phyloP scores from a whole-genome alignment of 805 yeast genomes.

The Kurtzmaniella fragi region DNA sequence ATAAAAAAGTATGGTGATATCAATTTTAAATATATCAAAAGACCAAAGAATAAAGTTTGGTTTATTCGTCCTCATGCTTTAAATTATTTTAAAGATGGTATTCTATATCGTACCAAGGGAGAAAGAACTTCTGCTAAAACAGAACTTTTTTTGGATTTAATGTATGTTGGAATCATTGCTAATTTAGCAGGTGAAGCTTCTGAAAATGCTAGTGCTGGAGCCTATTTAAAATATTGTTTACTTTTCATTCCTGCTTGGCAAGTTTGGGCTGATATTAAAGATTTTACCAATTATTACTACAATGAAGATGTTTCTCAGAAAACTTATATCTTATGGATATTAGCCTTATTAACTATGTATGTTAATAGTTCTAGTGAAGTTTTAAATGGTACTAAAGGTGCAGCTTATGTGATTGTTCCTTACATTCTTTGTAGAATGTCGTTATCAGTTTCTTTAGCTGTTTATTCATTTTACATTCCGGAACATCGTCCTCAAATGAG shows the following conservation, averaged over 20 bases:
- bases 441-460: conserved; percentile 21
- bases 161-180: conserved; percentile 61
- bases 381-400: conserved; percentile 29
- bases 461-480: conserved; percentile 43
- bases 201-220: conserved; percentile 43
- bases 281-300: conserved; percentile 59
- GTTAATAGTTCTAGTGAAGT: conserved; percentile 44
- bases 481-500: conserved; percentile 51
- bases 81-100: conserved; percentile 56
- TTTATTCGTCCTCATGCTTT: conserved; percentile 53
- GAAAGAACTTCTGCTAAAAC: conserved; percentile 49
- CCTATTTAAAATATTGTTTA: conserved; percentile 44
- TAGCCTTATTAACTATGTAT: conserved; percentile 44
- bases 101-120: conserved; percentile 47
- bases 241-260: conserved; percentile 57
- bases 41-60: conserved; percentile 34
- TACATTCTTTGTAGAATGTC: conserved; percentile 45
- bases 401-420: conserved; percentile 43
- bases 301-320: conserved; percentile 56
- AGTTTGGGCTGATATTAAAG: conserved; percentile 62
- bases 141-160: conserved; percentile 58
- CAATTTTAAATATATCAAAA: conserved; percentile 40
- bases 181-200: conserved; percentile 52
- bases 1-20: conserved; percentile 47
- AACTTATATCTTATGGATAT: conserved; percentile 47